Percentiles rank a stretch among this genome's conserved stretches.
Conservation (phyloP, 169 alveolate genomes). For the Pseudocohnilembus persalinus region DNA sequence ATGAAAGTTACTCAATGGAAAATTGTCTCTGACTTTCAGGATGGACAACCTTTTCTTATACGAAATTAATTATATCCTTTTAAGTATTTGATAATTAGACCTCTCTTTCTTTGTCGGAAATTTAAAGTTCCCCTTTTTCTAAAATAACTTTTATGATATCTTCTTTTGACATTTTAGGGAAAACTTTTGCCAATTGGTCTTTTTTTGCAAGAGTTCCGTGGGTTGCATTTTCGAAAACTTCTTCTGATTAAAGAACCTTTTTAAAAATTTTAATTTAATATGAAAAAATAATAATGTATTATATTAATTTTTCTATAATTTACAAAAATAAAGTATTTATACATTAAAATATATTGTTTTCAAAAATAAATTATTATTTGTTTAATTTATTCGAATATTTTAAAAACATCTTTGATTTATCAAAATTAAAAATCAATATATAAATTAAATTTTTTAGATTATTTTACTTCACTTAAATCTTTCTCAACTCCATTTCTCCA, state of each 20-base stretch:
- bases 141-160: constrained; percentile 70
- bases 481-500: constrained; percentile 75
- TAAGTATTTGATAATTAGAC: constrained; percentile 51
- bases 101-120: constrained; percentile 79
- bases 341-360: no score
- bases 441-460: no score
- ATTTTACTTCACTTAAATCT: constrained; percentile 40
- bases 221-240: constrained; percentile 73
- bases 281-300: no score
- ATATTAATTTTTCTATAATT: no score
- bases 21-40: constrained; percentile 70
- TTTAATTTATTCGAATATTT: no score
- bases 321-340: no score
- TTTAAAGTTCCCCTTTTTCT: constrained; percentile 81
- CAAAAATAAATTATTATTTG: no score
- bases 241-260: constrained; percentile 72
- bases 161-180: constrained; percentile 56
- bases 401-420: no score
- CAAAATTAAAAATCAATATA: no score
- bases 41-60: constrained; percentile 72
- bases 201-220: constrained; percentile 80
- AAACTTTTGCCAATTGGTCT: constrained; percentile 58
- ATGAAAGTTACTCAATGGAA: constrained; percentile 70
- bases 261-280: constrained; percentile 11
- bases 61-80: constrained; percentile 75